A percentile compares a stretch with the other conserved stretches of the same genome.
Evolutionary conservation across 306 rosid genomes (phyloP).

Genomic region (Cicer pinnatifidum): DNA sequence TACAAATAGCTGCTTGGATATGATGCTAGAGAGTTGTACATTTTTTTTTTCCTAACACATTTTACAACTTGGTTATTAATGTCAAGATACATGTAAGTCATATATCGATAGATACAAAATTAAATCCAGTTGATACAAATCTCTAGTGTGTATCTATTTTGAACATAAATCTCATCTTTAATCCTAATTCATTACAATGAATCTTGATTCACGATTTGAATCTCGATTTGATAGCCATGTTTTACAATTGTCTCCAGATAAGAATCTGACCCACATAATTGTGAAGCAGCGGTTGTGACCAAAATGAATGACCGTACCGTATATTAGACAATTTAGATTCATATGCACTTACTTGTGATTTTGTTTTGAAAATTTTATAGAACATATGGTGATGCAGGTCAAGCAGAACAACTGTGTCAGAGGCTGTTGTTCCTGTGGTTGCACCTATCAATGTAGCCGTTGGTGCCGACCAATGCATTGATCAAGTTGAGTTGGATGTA

Average conservation of each 20-base stretch:
- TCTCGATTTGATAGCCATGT: neutral
- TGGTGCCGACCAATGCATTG: conserved; percentile 48
- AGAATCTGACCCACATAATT: conserved; percentile 18
- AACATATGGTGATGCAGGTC: conserved; percentile 64
- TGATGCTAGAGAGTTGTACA: conserved; percentile 30
- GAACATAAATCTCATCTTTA: neutral
- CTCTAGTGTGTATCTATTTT: neutral
- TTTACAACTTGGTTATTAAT: neutral
- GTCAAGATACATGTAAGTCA: neutral
- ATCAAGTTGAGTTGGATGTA: conserved; percentile 52
- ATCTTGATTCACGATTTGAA: neutral
- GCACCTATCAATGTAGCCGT: conserved; percentile 52
- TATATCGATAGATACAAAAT: neutral
- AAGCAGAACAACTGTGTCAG: conserved; percentile 88
- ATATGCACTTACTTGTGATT: conserved; percentile 26
- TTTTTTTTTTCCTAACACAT: neutral
- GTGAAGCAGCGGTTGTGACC: conserved; percentile 24
- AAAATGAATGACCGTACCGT: conserved; percentile 27
- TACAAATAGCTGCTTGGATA: conserved; percentile 37
- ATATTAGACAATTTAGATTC: conserved; percentile 2
- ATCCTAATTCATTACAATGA: neutral
- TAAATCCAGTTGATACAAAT: neutral
- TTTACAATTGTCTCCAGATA: conserved; percentile 30
- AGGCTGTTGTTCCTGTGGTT: conserved; percentile 70
- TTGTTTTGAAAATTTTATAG: conserved; percentile 40